phyloP scores from a whole-genome alignment of 192 early-diverging fungal species.

The Backusella tarrabulga region DNA sequence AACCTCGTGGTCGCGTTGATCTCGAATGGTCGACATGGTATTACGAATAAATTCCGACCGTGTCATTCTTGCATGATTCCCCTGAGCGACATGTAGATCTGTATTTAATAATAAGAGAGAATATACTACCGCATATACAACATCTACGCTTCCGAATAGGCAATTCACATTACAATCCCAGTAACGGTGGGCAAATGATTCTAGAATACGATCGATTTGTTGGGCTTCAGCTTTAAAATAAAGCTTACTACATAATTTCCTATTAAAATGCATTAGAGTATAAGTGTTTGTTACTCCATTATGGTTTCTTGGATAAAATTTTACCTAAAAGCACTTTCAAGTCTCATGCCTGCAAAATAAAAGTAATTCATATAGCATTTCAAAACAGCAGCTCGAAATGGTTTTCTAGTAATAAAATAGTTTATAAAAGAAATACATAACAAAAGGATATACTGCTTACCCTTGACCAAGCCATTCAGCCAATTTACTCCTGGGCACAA shows the following conservation, averaged over 20 bases:
- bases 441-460: conserved; percentile 17
- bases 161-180: conserved; percentile 79
- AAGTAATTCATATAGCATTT: conserved; percentile 74
- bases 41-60: conserved; percentile 70
- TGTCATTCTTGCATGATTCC: conserved; percentile 71
- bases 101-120: conserved; percentile 91
- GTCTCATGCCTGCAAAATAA: conserved; percentile 64
- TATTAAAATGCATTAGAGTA: conserved; percentile 5
- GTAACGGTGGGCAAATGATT: conserved; percentile 76
- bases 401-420: conserved; percentile 27
- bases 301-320: neutral
- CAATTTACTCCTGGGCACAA: conserved; percentile 38
- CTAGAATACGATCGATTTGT: conserved; percentile 86
- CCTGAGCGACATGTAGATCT: conserved; percentile 85
- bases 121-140: conserved; percentile 85
- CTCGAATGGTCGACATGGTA: conserved; percentile 53
- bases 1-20: conserved; percentile 25
- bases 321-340: conserved; percentile 80
- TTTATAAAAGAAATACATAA: neutral
- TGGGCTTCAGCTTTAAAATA: conserved; percentile 91
- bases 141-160: conserved; percentile 55
- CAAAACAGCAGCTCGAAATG: conserved; percentile 56
- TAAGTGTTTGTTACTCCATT: too few species aligned
- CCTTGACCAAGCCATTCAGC: conserved; percentile 45
- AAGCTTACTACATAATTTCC: conserved; percentile 72